Conservation (phyloP, 2,329 filamentous ascomycete genomes). For the Penicillium vulpinum region DNA sequence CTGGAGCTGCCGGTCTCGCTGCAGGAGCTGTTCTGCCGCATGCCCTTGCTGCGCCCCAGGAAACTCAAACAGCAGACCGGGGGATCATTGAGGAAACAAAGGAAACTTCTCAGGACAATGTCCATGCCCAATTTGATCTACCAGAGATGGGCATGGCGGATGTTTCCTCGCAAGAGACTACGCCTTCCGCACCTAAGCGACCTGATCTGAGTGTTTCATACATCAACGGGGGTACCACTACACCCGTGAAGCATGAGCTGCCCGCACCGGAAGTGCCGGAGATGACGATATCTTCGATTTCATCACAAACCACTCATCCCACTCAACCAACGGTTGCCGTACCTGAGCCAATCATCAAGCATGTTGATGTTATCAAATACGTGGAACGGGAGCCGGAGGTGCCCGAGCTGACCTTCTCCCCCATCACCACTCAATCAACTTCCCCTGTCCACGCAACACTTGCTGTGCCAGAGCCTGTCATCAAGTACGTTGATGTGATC, state of each 20-base stretch:
- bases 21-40: constrained; percentile 19
- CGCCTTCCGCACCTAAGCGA: constrained; percentile 44
- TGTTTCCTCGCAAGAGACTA: constrained; percentile 37
- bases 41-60: constrained; percentile 22
- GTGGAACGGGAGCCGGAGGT: constrained; percentile 16
- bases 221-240: constrained; percentile 31
- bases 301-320: constrained; percentile 31
- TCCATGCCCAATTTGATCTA: constrained; percentile 19
- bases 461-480: constrained; percentile 23
- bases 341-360: constrained; percentile 14
- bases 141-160: constrained; percentile 34
- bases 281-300: constrained; percentile 37
- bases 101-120: constrained; percentile 10
- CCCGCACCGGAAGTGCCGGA: constrained; percentile 20
- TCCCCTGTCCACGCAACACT: constrained; percentile 22
- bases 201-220: constrained; percentile 39
- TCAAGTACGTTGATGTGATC: constrained; percentile 15
- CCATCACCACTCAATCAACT: constrained; percentile 28
- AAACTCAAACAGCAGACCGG: constrained; percentile 15
- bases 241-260: constrained; percentile 27
- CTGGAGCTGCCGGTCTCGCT: constrained; percentile 21
- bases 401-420: constrained; percentile 29
- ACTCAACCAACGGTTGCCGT: constrained; percentile 11
- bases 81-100: constrained; percentile 17
- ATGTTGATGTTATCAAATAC: constrained; percentile 11